Base-by-base conservation (phyloP, 148 eudicot genomes). In the Silene conica region DNA sequence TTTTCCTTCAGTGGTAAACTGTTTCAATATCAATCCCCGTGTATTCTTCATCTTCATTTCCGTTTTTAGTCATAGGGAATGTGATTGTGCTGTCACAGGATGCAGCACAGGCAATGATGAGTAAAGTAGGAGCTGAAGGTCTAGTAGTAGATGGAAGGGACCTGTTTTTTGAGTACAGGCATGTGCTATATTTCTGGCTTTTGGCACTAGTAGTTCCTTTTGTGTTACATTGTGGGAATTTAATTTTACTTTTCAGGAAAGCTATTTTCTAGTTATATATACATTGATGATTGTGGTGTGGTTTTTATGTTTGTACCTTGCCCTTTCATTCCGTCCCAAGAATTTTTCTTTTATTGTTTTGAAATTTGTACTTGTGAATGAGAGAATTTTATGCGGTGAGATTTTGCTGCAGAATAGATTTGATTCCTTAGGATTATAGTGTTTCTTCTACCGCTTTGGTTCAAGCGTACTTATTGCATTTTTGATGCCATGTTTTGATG, bases 101-200 rank as follows among this genome's bases (percentile, higher is more conserved):
- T 64, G 85, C 97, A 55, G 97, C 97, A 25, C 90, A 88, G 75
- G 90, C 88, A 8, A 89, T 94, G 97, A 94, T 94, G 97, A 89
- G 87, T 80, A 91, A 83, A 80, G 84, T 94, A 78, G 98, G 90
- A 71, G 86, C 81, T 60, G 98, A 94, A 60, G 98, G 98, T 63
- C 93, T 94, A 70, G 88, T 85, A 66, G 87, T 91, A 56, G 98
- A 91, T 85, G 93, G 89, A 31, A 84, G 91, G 83, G 91, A 88
- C 78, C 89, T 94, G 52, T 85, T 89, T 81, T 94, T 94, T 76
- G 96, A 94, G 82, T 94, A 94, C 81, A 94, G 98, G 98, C 87
- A 84, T 57, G 58, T 73, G 65, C 58, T 23, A n/a, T 20, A 46
- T 19, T 74, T 61, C 52, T 79, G 64, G 11, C 46, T 26, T 25